These are phyloP conservation scores for Debaryomycetaceae sp. DNA, from an alignment of 1,139 yeast species.

Conservation along the genomic window DNA sequence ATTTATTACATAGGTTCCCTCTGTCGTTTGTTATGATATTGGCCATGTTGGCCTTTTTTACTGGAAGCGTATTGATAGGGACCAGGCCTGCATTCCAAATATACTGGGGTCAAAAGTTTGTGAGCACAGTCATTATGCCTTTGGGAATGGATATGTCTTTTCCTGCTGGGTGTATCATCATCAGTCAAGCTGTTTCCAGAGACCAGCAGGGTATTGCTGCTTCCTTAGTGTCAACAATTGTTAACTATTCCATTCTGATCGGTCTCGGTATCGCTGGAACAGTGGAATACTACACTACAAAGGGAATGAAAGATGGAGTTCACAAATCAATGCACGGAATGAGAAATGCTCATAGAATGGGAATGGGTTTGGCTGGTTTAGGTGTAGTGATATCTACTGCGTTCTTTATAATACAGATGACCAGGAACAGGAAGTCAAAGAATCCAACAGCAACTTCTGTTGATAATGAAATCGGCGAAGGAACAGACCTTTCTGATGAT, in stretches of 20 bases:
- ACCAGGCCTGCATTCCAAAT: slow-evolving; percentile 44
- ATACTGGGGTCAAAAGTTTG: slow-evolving; percentile 55
- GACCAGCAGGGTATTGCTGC: slow-evolving; percentile 66
- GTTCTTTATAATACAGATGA: slow-evolving; percentile 6
- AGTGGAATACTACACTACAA: slow-evolving; percentile 45
- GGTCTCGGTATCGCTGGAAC: slow-evolving; percentile 67
- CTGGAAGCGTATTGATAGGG: slow-evolving; percentile 41
- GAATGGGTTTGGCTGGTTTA: slow-evolving; percentile 50
- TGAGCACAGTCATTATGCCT: slow-evolving; percentile 43
- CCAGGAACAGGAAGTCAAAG: slow-evolving; percentile 5
- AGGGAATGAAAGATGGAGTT: slow-evolving; percentile 20
- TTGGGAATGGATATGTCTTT: slow-evolving; percentile 67
- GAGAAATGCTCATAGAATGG: slow-evolving; percentile 45
- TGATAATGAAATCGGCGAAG: no score
- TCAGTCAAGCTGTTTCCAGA: slow-evolving; percentile 49
- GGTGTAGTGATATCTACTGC: slow-evolving; percentile 32
- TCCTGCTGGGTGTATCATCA: slow-evolving; percentile 57
- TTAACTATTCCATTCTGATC: slow-evolving; percentile 60
- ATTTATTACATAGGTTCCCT: slow-evolving; percentile 33
- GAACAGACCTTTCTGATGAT: no score
- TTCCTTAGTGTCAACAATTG: slow-evolving; percentile 56
- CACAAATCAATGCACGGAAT: slow-evolving; percentile 32
- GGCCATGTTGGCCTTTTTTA: slow-evolving; percentile 44
- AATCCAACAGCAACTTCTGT: no score
- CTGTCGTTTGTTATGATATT: slow-evolving; percentile 41